Base-by-base conservation (phyloP, 2,329 filamentous ascomycete species). In the Thelonectria olida region DNA sequence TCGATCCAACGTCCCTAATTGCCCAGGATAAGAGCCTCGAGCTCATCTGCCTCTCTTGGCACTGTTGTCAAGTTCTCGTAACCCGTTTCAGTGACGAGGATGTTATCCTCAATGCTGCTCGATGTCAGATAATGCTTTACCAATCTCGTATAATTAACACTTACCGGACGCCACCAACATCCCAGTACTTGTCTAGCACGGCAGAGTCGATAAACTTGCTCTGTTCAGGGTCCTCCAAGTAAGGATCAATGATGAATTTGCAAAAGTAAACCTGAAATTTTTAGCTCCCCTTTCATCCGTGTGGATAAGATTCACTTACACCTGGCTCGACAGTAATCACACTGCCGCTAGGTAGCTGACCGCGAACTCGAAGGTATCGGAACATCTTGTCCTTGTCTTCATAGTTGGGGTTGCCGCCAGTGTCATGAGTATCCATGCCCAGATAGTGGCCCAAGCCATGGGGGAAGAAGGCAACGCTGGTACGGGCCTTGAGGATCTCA, bases 251-350 rank as follows among this genome's bases (percentile, higher is more conserved):
- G 66, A 96, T 96, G 74, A 94, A 97, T 19, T 88, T 86, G 78
- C 92, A 97, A 77, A 97, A 97, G 79, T 97, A 97, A 64, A 95
- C 89, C 87, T 89, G 62, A 22, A 15, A n/a, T 9, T 9, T 51
- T 67, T 34, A 72, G 58, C 12, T 31, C 10, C 28, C 5, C 15
- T 13, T 17, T n/a, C 39, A 48, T 8, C 12, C n/a, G 8, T 20
- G 3, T 10, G 7, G 13, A 9, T 20, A 17, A 13, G 4, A 13
- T 23, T 2, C 13, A 82, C 88, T 78, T 82, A 92, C 88, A 48
- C 96, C 96, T 12, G 96, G 96, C 81, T 99, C 96, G 38, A 98
- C 95, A 0, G 96, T 99, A 54, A 99, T 89, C 22, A 99, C 92
- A 50, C 90, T 90, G 7, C 91, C 90, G 1, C 88, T 90, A 0